Conservation (phyloP, 1,284 basidiomycete species). For the Trichosporon ovoides region DNA sequence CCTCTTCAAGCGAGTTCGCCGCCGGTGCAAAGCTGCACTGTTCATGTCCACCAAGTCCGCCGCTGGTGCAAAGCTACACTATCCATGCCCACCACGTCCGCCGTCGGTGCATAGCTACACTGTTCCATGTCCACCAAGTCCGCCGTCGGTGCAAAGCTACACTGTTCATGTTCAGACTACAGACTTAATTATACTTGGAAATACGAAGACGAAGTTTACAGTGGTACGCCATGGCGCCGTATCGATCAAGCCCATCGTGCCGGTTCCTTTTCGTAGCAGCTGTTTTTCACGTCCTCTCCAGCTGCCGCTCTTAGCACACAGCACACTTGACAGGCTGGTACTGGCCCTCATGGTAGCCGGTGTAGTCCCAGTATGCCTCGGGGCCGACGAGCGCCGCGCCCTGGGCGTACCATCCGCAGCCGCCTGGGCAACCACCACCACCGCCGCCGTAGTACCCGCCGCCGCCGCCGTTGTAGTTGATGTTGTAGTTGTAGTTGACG, state of each 20-base stretch:
- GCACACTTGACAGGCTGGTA: not conserved
- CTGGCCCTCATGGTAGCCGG: slow-evolving; percentile 2
- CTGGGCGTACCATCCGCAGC: not conserved
- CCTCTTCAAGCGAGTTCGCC: too few relatives aligned
- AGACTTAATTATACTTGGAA: too few relatives aligned
- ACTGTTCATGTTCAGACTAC: too few relatives aligned
- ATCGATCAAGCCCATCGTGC: not conserved
- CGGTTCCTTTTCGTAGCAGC: not conserved
- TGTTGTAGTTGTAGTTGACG: not conserved
- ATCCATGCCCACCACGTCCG: too few relatives aligned
- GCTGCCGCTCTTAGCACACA: not conserved
- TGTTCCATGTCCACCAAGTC: too few relatives aligned
- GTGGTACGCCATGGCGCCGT: too few relatives aligned
- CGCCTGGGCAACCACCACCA: not conserved
- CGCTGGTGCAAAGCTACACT: too few relatives aligned
- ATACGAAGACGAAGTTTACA: too few relatives aligned
- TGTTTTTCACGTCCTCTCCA: not conserved
- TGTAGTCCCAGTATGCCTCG: slow-evolving; percentile 3
- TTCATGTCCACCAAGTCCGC: too few relatives aligned
- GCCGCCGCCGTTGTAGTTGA: not conserved
- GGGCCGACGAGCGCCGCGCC: slow-evolving; percentile 2
- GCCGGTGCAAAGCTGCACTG: too few relatives aligned
- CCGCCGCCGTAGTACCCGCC: not conserved
- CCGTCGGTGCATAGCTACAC: too few relatives aligned
- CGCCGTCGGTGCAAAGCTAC: too few relatives aligned